Conservation (phyloP, 192 early-diverging fungal genomes). For the Entomortierella parvispora region DNA sequence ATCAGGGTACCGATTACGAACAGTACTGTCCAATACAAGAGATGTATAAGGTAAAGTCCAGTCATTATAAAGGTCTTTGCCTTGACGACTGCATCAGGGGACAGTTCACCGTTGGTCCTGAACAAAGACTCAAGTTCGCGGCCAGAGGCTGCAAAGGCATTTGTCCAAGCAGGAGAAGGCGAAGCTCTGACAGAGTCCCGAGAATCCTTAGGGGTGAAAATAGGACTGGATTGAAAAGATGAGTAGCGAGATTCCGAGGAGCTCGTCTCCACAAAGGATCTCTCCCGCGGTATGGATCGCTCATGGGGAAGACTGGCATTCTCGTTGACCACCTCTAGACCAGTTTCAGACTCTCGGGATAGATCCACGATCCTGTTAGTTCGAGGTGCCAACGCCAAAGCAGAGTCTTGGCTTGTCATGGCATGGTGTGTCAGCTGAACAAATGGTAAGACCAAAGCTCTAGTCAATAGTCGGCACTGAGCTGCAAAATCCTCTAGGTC, state of each 20-base stretch:
- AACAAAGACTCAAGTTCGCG: slow-evolving; percentile 39
- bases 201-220: too few species aligned
- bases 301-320: neutral
- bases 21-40: slow-evolving; percentile 56
- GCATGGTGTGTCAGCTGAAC: slow-evolving; percentile 53
- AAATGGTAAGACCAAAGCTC: slow-evolving; percentile 55
- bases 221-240: too few species aligned
- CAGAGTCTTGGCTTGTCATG: slow-evolving; percentile 53
- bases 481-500: slow-evolving; percentile 56
- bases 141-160: slow-evolving; percentile 14
- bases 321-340: slow-evolving; percentile 12
- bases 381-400: slow-evolving; percentile 19
- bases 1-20: slow-evolving; percentile 54
- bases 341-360: slow-evolving; percentile 9
- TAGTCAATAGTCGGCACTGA: slow-evolving; percentile 53
- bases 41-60: slow-evolving; percentile 47
- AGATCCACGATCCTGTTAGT: slow-evolving; percentile 2
- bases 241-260: too few species aligned
- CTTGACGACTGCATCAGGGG: slow-evolving; percentile 36
- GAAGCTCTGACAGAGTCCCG: too few species aligned
- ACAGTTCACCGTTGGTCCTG: slow-evolving; percentile 10
- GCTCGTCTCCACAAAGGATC: too few species aligned
- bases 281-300: neutral
- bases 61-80: slow-evolving; percentile 36
- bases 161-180: neutral